Evolutionary conservation across 2,329 filamentous ascomycete species (phyloP), one percentile per base, ranked within the genome.

Genomic region (Chaetomium olivaceum): DNA sequence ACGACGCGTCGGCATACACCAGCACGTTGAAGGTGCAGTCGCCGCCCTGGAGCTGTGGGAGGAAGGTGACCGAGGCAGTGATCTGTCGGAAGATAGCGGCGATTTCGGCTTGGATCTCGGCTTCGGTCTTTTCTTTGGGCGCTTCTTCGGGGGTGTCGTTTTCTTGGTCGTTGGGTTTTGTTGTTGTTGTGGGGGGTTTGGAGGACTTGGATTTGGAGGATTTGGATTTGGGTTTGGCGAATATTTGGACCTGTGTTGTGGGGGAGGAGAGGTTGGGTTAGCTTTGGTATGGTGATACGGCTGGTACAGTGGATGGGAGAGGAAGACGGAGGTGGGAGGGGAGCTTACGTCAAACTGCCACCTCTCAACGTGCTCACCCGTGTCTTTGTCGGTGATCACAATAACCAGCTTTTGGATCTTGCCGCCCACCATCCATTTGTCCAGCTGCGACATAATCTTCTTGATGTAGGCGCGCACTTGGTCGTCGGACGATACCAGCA

Each of bases 401-500:
- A 99, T 91, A 66, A 99, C 93, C 14, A 99, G 87, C 79, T 96
- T 97, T 61, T 92, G 96, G 76, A 99, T 97, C 80, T 99, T 98
- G 77, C 93, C 92, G 73, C 91, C 91, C 61, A 93, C 85, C 93
- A 98, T 98, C 95, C 95, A 99, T 77, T 92, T 92, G 81, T 96
- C 94, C 65, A 99, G 87, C 79, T 99, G 95, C 31, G 89, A 89
- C 93, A 97, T 99, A 81, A 99, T 98, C 80, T 96, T 97, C 80
- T 97, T 97, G 83, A 99, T 96, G 80, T 99, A 99, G 36, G 93
- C 92, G 80, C 97, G 96, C 76, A 99, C 95, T 80, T 99, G 94
- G 81, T 98, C 95, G 77, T 99, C 95, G 69, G 93, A 88, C 36
- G 94, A 96, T 60, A 98, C 93, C 73, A 97, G 91, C 93, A 97